phyloP scores from a whole-genome alignment of 2,329 filamentous ascomycete genomes.

The Achaetomium macrosporum region DNA sequence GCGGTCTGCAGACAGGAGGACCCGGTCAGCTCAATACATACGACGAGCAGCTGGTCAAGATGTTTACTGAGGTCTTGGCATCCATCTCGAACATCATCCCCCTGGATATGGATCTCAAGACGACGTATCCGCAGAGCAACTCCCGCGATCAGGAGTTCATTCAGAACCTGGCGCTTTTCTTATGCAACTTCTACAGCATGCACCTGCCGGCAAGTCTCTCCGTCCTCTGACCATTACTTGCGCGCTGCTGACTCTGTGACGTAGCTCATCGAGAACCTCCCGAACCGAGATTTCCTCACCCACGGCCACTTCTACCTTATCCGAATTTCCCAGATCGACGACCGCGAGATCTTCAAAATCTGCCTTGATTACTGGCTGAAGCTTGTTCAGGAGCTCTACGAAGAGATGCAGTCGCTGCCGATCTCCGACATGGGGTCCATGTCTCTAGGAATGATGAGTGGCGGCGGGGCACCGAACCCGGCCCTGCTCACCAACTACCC shows the following conservation, averaged over 20 bases:
- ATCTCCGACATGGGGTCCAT: constrained; percentile 90
- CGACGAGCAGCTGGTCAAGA: constrained; percentile 91
- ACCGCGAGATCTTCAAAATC: constrained; percentile 99
- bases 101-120: constrained; percentile 80
- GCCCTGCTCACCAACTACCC: constrained; percentile 82
- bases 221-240: neutral
- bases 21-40: constrained; percentile 65
- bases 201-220: constrained; percentile 66
- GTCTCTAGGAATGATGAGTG: constrained; percentile 67
- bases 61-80: constrained; percentile 96
- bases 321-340: constrained; percentile 96
- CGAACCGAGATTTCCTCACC: constrained; percentile 88
- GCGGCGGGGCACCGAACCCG: constrained; percentile 80
- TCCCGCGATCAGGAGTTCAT: constrained; percentile 95
- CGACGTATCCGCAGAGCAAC: constrained; percentile 86
- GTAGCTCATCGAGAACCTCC: constrained; percentile 87
- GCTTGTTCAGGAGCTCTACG: constrained; percentile 93
- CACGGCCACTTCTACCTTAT: constrained; percentile 98
- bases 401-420: constrained; percentile 96
- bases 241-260: constrained; percentile 5
- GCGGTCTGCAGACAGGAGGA: constrained; percentile 77
- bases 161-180: constrained; percentile 89
- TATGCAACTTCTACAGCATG: constrained; percentile 94
- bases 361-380: constrained; percentile 99
- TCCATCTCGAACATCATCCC: constrained; percentile 93